These are phyloP conservation scores for Talaromyces islandicus DNA, from an alignment of 2,329 filamentous ascomycete genomes.

Conservation along the genomic window DNA sequence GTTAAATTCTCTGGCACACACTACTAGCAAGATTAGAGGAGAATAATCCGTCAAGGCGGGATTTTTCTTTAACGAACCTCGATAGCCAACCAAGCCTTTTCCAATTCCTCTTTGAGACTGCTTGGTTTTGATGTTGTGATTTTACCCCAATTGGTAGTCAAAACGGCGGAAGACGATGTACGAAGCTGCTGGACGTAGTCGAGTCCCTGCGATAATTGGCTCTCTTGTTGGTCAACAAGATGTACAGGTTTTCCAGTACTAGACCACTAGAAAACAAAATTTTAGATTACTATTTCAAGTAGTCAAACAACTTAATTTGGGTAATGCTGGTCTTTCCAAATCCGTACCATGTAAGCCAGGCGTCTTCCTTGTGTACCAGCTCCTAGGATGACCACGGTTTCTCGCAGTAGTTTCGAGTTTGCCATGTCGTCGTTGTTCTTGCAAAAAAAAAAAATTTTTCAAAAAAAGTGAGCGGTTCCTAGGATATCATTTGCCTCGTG, in stretches of 20 bases:
- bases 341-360: conserved; percentile 32
- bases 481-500: background rate
- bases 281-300: background rate
- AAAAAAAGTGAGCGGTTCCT: background rate
- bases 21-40: conserved; percentile 17
- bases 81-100: conserved; percentile 30
- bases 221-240: conserved; percentile 24
- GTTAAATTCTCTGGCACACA: conserved; percentile 40
- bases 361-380: conserved; percentile 31
- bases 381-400: conserved; percentile 16
- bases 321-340: background rate
- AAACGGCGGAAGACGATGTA: conserved; percentile 3
- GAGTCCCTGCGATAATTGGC: conserved; percentile 22
- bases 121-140: conserved; percentile 15
- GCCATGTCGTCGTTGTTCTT: background rate
- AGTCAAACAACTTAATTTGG: background rate
- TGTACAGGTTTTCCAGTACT: conserved; percentile 24
- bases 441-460: too few relatives aligned
- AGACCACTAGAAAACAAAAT: conserved; percentile 23
- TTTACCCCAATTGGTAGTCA: conserved; percentile 17
- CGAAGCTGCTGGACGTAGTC: conserved; percentile 24
- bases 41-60: background rate
- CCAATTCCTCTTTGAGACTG: conserved; percentile 16
- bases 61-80: conserved; percentile 20
- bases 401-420: background rate